These are phyloP conservation scores for Solanum bulbocastanum DNA, from an alignment of 257 asterid genomes.

Conservation along the genomic window DNA sequence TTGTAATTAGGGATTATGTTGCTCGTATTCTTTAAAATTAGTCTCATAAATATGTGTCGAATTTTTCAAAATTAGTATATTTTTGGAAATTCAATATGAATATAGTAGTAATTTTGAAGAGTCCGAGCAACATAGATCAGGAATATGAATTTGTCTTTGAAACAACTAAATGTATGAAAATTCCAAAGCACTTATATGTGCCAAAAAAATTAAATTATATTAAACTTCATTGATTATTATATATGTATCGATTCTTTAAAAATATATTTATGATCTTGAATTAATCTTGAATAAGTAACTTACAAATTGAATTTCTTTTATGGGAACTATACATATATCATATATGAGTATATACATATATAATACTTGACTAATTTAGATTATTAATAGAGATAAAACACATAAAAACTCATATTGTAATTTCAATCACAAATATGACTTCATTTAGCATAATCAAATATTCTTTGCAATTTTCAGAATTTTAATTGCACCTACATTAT, in stretches of 20 bases:
- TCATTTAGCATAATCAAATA: background rate
- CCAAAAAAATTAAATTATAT: background rate
- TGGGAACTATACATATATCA: background rate
- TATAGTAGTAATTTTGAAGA: accelerated
- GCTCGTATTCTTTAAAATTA: background rate
- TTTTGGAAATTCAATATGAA: background rate
- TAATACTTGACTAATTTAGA: background rate
- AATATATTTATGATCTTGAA: no score
- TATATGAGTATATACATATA: no score
- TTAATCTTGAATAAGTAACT: no score
- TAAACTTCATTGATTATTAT: no score
- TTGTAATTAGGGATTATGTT: background rate
- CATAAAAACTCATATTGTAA: no score
- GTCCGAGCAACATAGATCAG: background rate
- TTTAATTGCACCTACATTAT: no score
- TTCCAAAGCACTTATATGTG: background rate
- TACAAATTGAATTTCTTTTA: no score
- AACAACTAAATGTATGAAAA: background rate
- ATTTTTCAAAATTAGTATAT: background rate
- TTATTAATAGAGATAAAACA: no score
- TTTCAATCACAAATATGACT: background rate
- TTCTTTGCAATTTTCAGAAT: background rate
- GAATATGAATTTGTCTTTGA: background rate
- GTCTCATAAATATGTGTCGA: accelerated
- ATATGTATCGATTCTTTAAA: background rate